These are phyloP conservation scores for Leccinum huronense DNA, from an alignment of 1,284 basidiomycete genomes.

Conservation along the genomic window DNA sequence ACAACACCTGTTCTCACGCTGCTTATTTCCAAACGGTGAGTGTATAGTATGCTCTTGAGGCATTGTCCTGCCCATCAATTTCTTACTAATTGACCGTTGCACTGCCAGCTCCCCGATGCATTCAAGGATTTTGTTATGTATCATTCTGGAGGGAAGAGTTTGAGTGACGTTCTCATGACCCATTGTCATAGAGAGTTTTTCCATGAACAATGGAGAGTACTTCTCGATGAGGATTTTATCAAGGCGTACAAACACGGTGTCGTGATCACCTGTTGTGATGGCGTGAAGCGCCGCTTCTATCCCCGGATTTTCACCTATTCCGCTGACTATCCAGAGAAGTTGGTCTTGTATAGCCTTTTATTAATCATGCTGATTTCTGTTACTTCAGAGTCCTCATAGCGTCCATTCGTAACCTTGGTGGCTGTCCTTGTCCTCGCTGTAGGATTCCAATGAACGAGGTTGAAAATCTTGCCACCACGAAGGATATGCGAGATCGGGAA, in stretches of 20 bases:
- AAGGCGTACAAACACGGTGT: neutral
- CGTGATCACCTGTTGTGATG: neutral
- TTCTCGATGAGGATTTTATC: neutral
- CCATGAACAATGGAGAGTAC: neutral
- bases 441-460: neutral
- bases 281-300: neutral
- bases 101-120: neutral
- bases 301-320: constrained; percentile 1
- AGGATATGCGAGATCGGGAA: neutral
- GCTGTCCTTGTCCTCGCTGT: neutral
- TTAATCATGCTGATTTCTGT: neutral
- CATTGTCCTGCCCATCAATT: neutral
- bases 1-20: neutral
- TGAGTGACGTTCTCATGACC: neutral
- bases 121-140: neutral
- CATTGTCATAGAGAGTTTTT: constrained; percentile 1
- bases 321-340: neutral
- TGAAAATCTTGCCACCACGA: neutral
- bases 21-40: neutral
- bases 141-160: neutral
- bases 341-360: neutral
- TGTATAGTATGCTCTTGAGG: too few relatives aligned
- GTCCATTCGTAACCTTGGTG: neutral
- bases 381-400: neutral
- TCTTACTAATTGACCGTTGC: neutral